Evolutionary conservation across 257 asterid species (phyloP), one percentile per base, ranked within the genome.

Genomic region (Salvia splendens): DNA sequence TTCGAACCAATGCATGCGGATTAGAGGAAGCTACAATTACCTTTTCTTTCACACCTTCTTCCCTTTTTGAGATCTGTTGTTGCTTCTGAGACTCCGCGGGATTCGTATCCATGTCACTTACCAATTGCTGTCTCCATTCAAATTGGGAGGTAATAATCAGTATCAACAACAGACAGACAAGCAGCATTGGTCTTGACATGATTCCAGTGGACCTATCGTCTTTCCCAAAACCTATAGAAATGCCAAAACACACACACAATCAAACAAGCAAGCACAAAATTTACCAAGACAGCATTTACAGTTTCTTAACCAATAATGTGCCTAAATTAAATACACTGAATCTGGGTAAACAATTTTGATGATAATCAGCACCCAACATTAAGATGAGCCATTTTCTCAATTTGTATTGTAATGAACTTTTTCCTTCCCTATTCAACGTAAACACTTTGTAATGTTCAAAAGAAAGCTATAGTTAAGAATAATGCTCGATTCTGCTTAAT

Each of bases 111-210:
- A 83, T 71, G 64, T 92, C 93, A 16, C 81, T 79, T 56, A 73
- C 84, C 8, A 87, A 70, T 54, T 84, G 95, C 68, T 84, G 95
- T 68, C 83, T 89, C 97, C 98, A 92, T 81, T 92, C 97, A 61
- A 92, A 84, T 63, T 92, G 97, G 33, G 93, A 87, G 10, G 88
- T 87, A n/a, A 92, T 80, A 50, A 92, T 76, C 78, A 92, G 74
- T 56, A 87, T 53, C 56, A 92, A 45, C 82, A 87, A 81, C 82
- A 89, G 68, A 72, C 85, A 84, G 59, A 87, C 95, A 35, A 92
- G 85, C 73, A 89, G 77, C 91, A 84, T 77, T 32, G 96, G 79
- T 67, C 93, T 85, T 56, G 95, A 87, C 98, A 92, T 89, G 77
- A 46, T 79, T 72, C 69, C 77, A 12, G 57, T 38, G 30, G 40